A percentile compares a stretch with the other conserved stretches of the same genome.
phyloP scores from a whole-genome alignment of 768 basidiomycete species.

The Fistulinella prunicolor region DNA sequence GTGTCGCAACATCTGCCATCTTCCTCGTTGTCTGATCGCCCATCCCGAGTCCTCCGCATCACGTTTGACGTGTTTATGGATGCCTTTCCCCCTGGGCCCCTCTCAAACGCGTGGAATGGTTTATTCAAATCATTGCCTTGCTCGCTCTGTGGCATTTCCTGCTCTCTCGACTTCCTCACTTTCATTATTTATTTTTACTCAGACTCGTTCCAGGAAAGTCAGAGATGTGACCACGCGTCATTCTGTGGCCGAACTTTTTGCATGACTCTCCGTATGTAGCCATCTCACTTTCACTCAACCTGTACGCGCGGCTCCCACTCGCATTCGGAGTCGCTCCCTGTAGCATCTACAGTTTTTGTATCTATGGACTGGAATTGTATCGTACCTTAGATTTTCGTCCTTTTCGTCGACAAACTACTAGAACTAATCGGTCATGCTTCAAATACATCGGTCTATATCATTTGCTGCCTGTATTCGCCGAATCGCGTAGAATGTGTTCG shows the following conservation, averaged over 20 bases:
- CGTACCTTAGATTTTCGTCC: not conserved
- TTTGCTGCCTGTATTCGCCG: too few species aligned
- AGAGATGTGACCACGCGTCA: not conserved
- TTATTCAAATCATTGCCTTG: not conserved
- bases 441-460: not conserved
- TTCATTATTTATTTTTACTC: not conserved
- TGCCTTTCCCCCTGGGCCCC: not conserved
- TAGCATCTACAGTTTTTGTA: not conserved
- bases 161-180: not conserved
- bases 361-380: not conserved
- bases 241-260: not conserved
- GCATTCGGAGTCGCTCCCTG: too few species aligned
- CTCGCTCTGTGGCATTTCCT: not conserved
- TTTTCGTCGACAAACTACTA: not conserved
- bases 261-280: not conserved
- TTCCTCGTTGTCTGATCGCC: not conserved
- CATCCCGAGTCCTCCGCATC: not conserved
- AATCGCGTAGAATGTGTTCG: too few species aligned
- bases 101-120: not conserved
- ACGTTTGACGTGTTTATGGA: not conserved
- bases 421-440: not conserved
- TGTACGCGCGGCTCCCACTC: not conserved
- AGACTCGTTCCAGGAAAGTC: not conserved
- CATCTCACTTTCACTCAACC: not conserved
- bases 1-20: constrained; percentile 1